Evolutionary conservation across 257 asterid genomes (phyloP).

Genomic region (Osmanthus fragrans): DNA sequence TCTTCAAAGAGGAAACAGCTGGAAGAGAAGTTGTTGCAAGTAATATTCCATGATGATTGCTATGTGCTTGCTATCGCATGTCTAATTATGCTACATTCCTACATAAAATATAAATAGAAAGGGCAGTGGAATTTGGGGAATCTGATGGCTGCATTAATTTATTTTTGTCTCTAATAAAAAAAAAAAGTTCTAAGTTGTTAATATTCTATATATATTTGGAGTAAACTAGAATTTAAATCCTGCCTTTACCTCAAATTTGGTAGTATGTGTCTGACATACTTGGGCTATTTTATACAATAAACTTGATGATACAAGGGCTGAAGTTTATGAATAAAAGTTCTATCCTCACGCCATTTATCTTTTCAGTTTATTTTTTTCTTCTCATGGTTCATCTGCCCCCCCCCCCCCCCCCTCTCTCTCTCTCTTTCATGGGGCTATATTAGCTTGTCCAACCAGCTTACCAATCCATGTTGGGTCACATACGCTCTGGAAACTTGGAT

Average conservation of each 20-base stretch:
- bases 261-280: not conserved
- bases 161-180: not conserved
- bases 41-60: conserved; percentile 33
- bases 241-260: not conserved
- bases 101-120: not conserved
- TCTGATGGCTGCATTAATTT: not conserved
- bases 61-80: conserved; percentile 6
- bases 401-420: too few species aligned
- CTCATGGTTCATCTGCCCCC: conserved; percentile 3
- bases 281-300: conserved; percentile 10
- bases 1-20: conserved; percentile 77
- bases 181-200: not conserved
- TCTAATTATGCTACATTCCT: not conserved
- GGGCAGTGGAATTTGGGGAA: not conserved
- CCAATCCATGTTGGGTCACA: conserved; percentile 90
- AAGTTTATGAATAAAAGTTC: conserved; percentile 1
- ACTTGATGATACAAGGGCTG: conserved; percentile 3
- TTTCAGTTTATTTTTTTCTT: conserved; percentile 5
- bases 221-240: not conserved
- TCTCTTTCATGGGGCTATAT: conserved; percentile 21
- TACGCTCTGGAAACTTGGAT: conserved; percentile 73
- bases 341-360: not conserved
- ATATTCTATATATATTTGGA: not conserved
- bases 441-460: conserved; percentile 98
- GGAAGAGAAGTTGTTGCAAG: conserved; percentile 95